Conservation (phyloP, 2,329 filamentous ascomycete genomes). For the Ophiostoma sp. region DNA sequence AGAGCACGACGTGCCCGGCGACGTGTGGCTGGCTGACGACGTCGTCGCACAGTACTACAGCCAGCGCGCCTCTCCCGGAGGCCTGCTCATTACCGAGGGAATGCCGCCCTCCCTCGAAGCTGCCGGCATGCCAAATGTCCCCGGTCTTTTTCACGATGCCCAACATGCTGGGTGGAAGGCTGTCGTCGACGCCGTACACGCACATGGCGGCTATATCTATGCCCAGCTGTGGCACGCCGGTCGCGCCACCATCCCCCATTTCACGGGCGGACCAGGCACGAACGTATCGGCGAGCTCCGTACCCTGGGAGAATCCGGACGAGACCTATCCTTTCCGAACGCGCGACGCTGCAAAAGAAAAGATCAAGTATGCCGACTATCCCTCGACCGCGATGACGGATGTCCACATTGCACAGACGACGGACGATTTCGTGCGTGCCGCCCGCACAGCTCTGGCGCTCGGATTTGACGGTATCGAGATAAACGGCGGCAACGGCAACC, state of each 20-base stretch:
- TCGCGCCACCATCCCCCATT: constrained; percentile 30
- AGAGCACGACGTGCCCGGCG: background rate
- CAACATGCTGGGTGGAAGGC: constrained; percentile 21
- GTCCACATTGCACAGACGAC: constrained; percentile 44
- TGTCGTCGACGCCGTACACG: constrained; percentile 24
- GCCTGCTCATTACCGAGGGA: constrained; percentile 25
- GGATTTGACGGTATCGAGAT: constrained; percentile 51
- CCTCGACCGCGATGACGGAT: constrained; percentile 46
- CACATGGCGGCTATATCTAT: constrained; percentile 18
- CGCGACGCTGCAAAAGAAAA: constrained; percentile 37
- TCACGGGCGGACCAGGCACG: constrained; percentile 4
- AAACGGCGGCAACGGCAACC: constrained; percentile 43
- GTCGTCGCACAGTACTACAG: constrained; percentile 18
- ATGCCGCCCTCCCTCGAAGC: constrained; percentile 17
- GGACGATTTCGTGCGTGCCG: constrained; percentile 36
- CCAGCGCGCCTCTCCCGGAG: constrained; percentile 22
- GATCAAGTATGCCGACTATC: constrained; percentile 39
- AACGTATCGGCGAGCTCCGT: constrained; percentile 15
- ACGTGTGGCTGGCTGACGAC: constrained; percentile 19
- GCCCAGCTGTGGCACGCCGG: constrained; percentile 53
- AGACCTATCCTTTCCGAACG: constrained; percentile 35
- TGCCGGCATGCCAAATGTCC: constrained; percentile 17
- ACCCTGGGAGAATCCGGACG: constrained; percentile 32
- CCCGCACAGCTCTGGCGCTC: constrained; percentile 49
- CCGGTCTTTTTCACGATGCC: constrained; percentile 16